Percentiles rank a stretch among this genome's conserved stretches.
Evolutionary conservation across 129 eudicot genomes (phyloP).

Genomic region (Kitagawia praeruptora): DNA sequence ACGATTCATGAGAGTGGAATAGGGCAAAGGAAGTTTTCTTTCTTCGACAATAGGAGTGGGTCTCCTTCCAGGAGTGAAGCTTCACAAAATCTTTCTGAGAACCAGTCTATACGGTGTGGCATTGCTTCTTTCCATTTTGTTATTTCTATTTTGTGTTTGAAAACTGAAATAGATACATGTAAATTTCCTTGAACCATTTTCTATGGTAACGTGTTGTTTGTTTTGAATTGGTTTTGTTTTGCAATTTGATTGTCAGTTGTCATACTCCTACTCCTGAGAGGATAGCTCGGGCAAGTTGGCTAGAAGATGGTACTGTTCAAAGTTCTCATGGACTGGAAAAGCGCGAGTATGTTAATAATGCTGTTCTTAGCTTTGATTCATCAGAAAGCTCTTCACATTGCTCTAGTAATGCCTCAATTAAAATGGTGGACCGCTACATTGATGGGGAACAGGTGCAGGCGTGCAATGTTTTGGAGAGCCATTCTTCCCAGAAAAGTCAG

Average conservation of each 20-base stretch:
- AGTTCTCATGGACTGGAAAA: conserved; percentile 30
- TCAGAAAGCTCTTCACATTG: conserved; percentile 60
- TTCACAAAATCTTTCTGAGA: conserved; percentile 41
- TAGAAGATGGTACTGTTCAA: conserved; percentile 19
- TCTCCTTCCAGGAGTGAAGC: conserved; percentile 66
- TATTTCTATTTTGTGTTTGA: neutral
- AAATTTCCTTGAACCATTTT: neutral
- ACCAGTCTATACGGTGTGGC: conserved; percentile 49
- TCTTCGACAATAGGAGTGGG: conserved; percentile 28
- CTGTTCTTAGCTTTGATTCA: conserved; percentile 29
- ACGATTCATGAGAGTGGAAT: conserved; percentile 35
- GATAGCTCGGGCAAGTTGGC: conserved; percentile 37
- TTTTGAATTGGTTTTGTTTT: conserved; percentile 8
- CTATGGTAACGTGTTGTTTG: neutral
- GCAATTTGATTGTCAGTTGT: conserved; percentile 28
- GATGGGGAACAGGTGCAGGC: conserved; percentile 87
- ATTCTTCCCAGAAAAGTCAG: conserved; percentile 27
- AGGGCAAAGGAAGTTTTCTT: conserved; percentile 27
- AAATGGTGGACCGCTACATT: conserved; percentile 79
- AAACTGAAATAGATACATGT: neutral
- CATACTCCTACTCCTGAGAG: conserved; percentile 75
- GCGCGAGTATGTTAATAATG: conserved; percentile 14
- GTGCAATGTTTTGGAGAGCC: conserved; percentile 22
- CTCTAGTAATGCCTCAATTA: conserved; percentile 69
- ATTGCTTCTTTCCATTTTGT: conserved; percentile 4